Base-by-base conservation (phyloP, 1,139 yeast species). In the Candida sp. region DNA sequence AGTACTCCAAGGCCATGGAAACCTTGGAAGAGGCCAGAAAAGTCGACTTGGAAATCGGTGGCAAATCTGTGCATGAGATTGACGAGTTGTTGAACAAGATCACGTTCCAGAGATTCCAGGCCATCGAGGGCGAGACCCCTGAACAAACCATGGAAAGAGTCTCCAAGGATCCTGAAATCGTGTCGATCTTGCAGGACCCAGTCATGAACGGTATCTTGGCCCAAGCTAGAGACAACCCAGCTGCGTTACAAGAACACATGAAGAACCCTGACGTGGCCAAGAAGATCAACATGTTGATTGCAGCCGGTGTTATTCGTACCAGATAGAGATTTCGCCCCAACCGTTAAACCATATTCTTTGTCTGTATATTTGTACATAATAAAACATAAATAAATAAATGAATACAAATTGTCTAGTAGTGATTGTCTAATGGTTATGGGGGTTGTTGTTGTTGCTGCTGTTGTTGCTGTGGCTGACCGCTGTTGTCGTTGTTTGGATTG, bases 211-310 rank as follows among this genome's bases (percentile, higher is more conserved):
- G 94, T 54, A 94, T 96, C 60, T 81, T 96, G 67, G 88, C 85
- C 58, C 99, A 96, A 75, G 99, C 98, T 22, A 90, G 89, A 70
- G 91, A 86, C 56, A 90, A 96, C 68, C 99, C 99, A 44, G 97
- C 97, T 48, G 98, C 99, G 46, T 81, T 96, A 61, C 96, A 90
- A 68, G 98, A 94, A 62, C 99, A 96, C 73, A 92, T 96, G 98
- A 90, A 84, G 79, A 96, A 94, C 73, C 98, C 99, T 35, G 96
- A 86, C 58, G 92, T 96, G 49, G 84, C 86, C 63, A 87, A 86
- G 71, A 96, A 94, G 84, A 86, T 96, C 64, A 89, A 90, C 69
- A 83, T 90, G 66, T 83, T 96, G 72, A 88, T 93, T 67, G 96
- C 98, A 52, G 98, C 99, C 32, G 99, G 99, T 68, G 91, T 96